phyloP scores from a whole-genome alignment of 331 rosid species.

The Dryas integrifolia region DNA sequence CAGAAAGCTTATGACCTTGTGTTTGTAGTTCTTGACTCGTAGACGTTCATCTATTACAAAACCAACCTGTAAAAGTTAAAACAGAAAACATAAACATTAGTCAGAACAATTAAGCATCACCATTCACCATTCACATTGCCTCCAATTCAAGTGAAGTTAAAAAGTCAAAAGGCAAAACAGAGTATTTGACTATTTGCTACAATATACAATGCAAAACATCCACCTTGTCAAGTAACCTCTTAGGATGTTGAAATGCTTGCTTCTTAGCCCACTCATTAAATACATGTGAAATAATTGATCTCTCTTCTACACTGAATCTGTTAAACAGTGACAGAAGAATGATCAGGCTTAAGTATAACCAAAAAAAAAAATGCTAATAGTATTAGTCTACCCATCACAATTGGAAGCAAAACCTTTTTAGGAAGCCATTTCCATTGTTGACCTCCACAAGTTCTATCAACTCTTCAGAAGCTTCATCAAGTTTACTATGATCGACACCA shows the following conservation, averaged over 20 bases:
- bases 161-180: not conserved
- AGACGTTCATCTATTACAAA: slow-evolving; percentile 93
- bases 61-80: slow-evolving; percentile 55
- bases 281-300: slow-evolving; percentile 72
- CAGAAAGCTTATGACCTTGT: slow-evolving; percentile 52
- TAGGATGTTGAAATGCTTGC: slow-evolving; percentile 91
- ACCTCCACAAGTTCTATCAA: slow-evolving; percentile 41
- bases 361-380: slow-evolving; percentile 6
- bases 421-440: slow-evolving; percentile 51
- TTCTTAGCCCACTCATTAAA: slow-evolving; percentile 94
- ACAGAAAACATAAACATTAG: not conserved
- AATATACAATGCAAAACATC: slow-evolving; percentile 3
- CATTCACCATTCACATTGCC: not conserved
- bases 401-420: slow-evolving; percentile 57
- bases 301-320: slow-evolving; percentile 78
- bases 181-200: not conserved
- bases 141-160: not conserved
- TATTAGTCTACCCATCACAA: slow-evolving; percentile 21
- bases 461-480: slow-evolving; percentile 40
- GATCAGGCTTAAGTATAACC: slow-evolving; percentile 10
- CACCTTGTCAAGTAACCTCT: slow-evolving; percentile 93
- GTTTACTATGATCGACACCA: slow-evolving; percentile 31
- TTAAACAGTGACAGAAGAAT: slow-evolving; percentile 21
- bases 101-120: slow-evolving; percentile 10
- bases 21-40: slow-evolving; percentile 64